Conservation (phyloP, 192 early-diverging fungal species). For the Nowakowskiella sp. region DNA sequence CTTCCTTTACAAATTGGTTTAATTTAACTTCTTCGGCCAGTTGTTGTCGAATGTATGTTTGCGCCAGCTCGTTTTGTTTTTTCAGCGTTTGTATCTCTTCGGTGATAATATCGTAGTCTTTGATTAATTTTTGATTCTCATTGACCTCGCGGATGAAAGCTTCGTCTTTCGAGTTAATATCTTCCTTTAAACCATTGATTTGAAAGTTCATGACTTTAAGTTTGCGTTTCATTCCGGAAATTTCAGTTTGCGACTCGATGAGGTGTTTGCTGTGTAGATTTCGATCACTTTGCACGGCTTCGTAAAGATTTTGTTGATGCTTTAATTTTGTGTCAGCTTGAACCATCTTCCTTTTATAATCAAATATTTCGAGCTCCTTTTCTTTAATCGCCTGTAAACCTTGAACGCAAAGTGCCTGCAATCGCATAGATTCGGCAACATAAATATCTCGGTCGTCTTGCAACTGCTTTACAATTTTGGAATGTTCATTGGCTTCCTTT, state of each 20-base stretch:
- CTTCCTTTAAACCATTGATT: slow-evolving; percentile 58
- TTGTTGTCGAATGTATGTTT: slow-evolving; percentile 47
- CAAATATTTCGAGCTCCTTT: slow-evolving; percentile 52
- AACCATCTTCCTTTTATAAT: slow-evolving; percentile 47
- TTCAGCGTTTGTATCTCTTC: slow-evolving; percentile 48
- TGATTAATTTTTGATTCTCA: slow-evolving; percentile 37
- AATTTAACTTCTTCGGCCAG: slow-evolving; percentile 45
- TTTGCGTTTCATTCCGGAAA: slow-evolving; percentile 53
- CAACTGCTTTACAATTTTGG: slow-evolving; percentile 19
- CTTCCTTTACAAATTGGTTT: slow-evolving; percentile 58
- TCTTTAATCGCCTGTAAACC: slow-evolving; percentile 42
- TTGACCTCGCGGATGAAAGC: slow-evolving; percentile 34
- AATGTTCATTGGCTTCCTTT: slow-evolving; percentile 22
- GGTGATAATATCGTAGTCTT: slow-evolving; percentile 48
- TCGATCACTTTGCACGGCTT: slow-evolving; percentile 54
- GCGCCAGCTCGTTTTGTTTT: slow-evolving; percentile 52
- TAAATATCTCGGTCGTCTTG: slow-evolving; percentile 37
- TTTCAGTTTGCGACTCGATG: slow-evolving; percentile 51
- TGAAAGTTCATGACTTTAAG: slow-evolving; percentile 62
- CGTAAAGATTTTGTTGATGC: slow-evolving; percentile 61
- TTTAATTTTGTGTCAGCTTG: slow-evolving; percentile 58
- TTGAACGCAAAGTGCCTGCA: slow-evolving; percentile 32
- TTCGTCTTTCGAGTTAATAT: slow-evolving; percentile 47
- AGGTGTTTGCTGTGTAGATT: slow-evolving; percentile 55
- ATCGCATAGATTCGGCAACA: slow-evolving; percentile 24